Evolutionary conservation across 441 rosid genomes (phyloP), one percentile per base, ranked within the genome.

Genomic region (Arabidopsis lyrata): DNA sequence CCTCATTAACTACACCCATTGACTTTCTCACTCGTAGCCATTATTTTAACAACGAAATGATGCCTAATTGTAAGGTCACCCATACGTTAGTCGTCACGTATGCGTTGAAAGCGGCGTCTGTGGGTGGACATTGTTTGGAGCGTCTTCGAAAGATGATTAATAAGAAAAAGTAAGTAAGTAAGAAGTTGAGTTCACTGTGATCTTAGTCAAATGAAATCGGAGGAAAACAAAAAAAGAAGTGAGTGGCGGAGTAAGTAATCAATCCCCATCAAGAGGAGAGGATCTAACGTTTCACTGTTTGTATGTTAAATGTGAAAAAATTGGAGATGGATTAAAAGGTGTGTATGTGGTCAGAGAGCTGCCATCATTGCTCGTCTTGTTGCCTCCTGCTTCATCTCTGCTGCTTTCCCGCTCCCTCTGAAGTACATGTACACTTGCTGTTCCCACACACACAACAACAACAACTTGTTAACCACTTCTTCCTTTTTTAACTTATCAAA

Each of bases 371-470:
- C 82, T 78, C 89, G 80, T 64, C 83, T 73, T 22, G 90, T 85
- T 13, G 95, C 96, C 77, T 93, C 89, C 15, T 83, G 91, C 85
- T 87, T 93, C 80, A 93, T 86, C 87, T 87, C 86, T 35, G 96
- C 97, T 18, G 96, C 96, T 85, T 93, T 93, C 53, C 98, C 98
- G 53, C 96, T 89, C 61, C 97, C 98, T 63, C 98, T 86, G 91
- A 96, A 93, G 79, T 96, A 96, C 99, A 93, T 93, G 86, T 96
- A 96, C 65, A 93, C 90, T 93, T 96, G 96, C 99, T 93, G 97
- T 83, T 84, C 50, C 35, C 75, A 63, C 50, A 63, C 66, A 41
- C 57, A 50, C 60, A 29, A 54, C 5, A 18, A 32, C 44, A 54
- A 66, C 63, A 67, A 50, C 29, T 50, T 57, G 24, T 58, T 29